A percentile compares a stretch with the other conserved stretches of the same genome.
phyloP scores from a whole-genome alignment of 345 rosid species.

The Eucalyptus marginata region DNA sequence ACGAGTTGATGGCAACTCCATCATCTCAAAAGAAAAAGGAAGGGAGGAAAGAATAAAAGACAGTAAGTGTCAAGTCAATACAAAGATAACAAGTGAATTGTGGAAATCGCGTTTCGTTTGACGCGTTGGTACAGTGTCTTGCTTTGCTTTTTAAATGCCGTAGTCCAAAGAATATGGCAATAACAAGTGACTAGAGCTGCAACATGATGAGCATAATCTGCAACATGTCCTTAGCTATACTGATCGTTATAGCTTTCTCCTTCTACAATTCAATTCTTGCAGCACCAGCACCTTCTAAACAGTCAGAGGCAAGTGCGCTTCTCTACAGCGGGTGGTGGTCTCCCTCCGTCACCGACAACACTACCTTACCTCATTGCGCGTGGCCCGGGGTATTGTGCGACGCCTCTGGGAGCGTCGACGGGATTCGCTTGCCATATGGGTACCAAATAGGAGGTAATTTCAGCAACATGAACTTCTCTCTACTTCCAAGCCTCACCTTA shows the following conservation, averaged over 20 bases:
- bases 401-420: background rate
- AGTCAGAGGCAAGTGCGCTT: background rate
- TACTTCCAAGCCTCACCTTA: background rate
- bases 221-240: background rate
- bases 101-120: background rate
- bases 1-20: background rate
- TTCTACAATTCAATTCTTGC: background rate
- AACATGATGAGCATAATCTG: background rate
- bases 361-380: background rate
- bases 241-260: background rate
- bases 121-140: background rate
- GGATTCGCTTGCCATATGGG: background rate
- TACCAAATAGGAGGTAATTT: background rate
- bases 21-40: background rate
- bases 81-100: background rate
- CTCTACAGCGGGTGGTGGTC: background rate
- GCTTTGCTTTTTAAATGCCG: background rate
- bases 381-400: background rate
- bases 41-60: background rate
- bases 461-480: conserved; percentile 3
- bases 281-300: background rate
- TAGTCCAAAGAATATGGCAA: too few relatives aligned
- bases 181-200: background rate
- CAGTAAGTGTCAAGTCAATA: background rate
- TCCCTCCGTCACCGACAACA: background rate